Evolutionary conservation across 139 green algal genomes (phyloP), one percentile per base, ranked within the genome.

Genomic region (Chlorella sp.): DNA sequence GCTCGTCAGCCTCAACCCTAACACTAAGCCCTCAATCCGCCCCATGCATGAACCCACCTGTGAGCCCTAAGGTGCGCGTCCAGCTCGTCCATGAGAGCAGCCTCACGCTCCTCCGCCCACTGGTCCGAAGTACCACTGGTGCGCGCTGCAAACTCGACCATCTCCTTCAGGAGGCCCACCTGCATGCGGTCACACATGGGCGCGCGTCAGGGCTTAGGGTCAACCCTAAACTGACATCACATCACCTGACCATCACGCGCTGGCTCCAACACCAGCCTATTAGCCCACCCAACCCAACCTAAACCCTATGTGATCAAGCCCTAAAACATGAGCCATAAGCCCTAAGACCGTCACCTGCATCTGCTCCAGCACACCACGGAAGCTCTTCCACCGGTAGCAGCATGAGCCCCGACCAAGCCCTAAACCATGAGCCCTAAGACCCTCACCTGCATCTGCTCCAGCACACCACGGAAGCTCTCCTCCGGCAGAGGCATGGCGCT

Each of bases 41-140:
- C 67, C 17, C 66, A 32, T 34, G 31, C 34, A 60, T 33, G n/a
- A 10, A n/a, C 59, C 3, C 35, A 82, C 78, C 78, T 75, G 84
- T 92, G 87, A 31, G 77, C 51, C 23, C 85, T 71, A 27, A 92
- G 74, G 20, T 78, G 76, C 3, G 71, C 71, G 60, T 88, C 85
- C 31, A 92, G 78, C 78, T 89, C 83, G 70, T 90, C 83, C 4
- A 80, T 90, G 3, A 88, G 69, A 31, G 71, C 35, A 49, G 73
- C 74, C 79, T 91, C 87, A 32, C 81, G 31, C 63, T 82, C 74
- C 31, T 55, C 67, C 62, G 75, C 72, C 83, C 80, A 90, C 32
- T 68, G 68, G 0, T 77, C 64, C 29, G 80, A 77, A 73, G 62
- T 62, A 36, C 60, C 74, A 31, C 69, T 27, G 3, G 71, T 61